These are phyloP conservation scores for Perkinsus olseni DNA, from an alignment of 169 alveolate genomes.

Conservation along the genomic window DNA sequence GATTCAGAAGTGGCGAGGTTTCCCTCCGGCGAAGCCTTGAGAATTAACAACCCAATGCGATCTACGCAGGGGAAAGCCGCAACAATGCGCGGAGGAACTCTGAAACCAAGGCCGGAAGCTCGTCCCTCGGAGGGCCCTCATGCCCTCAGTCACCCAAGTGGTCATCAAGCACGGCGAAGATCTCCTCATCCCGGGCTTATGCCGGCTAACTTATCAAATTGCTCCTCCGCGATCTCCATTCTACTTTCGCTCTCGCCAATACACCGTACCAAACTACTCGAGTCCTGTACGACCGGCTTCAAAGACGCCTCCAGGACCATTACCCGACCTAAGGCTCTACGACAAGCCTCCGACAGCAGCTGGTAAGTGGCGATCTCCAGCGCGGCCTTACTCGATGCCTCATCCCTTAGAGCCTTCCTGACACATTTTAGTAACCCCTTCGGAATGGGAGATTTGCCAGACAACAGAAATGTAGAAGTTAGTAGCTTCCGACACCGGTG, in stretches of 20 bases:
- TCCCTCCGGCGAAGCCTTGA: too few species aligned
- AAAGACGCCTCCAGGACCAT: neutral
- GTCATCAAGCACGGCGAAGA: neutral
- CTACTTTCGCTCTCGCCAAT: neutral
- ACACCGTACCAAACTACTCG: neutral
- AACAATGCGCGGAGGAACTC: too few species aligned
- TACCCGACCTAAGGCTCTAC: neutral
- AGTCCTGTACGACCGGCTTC: neutral
- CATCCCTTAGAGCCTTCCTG: neutral
- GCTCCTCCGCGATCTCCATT: neutral
- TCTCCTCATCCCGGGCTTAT: neutral
- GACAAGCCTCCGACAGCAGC: neutral
- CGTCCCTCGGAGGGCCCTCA: too few species aligned
- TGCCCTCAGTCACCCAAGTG: neutral
- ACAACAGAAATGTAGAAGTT: neutral
- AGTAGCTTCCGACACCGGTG: neutral
- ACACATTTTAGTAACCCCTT: neutral
- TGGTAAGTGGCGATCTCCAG: neutral
- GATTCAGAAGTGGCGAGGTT: too few species aligned
- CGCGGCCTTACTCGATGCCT: neutral
- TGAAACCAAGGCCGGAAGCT: too few species aligned
- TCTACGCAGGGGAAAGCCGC: too few species aligned
- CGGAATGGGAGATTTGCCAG: neutral
- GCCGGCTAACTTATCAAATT: neutral
- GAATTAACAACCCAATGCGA: too few species aligned